These are phyloP conservation scores for Mitragyna speciosa DNA, from an alignment of 257 asterid genomes.

Conservation along the genomic window DNA sequence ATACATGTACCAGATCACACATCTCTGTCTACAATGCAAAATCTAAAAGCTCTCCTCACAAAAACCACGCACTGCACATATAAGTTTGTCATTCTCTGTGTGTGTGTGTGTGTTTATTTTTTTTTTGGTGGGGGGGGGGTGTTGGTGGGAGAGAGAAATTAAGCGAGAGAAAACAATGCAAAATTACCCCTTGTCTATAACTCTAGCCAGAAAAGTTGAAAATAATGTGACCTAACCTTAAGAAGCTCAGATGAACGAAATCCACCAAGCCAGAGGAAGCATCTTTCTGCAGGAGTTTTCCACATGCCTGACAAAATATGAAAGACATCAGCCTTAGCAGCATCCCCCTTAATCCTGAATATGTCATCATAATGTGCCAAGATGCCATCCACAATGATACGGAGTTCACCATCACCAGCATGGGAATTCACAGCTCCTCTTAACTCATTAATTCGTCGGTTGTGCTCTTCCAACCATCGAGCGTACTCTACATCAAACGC, in stretches of 20 bases:
- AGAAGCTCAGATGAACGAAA: conserved; percentile 96
- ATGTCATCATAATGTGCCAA: conserved; percentile 86
- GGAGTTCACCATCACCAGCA: conserved; percentile 92
- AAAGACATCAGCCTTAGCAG: conserved; percentile 91
- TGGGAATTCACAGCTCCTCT: conserved; percentile 95
- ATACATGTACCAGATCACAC: neutral
- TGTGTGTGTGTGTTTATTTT: neutral
- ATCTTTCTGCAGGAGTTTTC: conserved; percentile 97
- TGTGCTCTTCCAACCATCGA: conserved; percentile 95
- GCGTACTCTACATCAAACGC: conserved; percentile 97
- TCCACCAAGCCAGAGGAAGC: conserved; percentile 98
- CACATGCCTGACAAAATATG: conserved; percentile 98
- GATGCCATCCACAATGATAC: conserved; percentile 85
- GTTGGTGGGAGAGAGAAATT: neutral
- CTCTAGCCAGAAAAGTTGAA: neutral
- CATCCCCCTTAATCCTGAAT: conserved; percentile 87
- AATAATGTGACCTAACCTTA: conserved; percentile 45
- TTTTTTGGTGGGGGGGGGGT: too few relatives aligned
- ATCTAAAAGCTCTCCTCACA: too few relatives aligned
- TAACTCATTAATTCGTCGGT: conserved; percentile 79
- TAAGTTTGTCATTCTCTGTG: neutral
- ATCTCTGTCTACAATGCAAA: neutral
- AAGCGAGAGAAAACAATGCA: neutral
- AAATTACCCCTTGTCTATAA: neutral
- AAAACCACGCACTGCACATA: neutral